phyloP scores from a whole-genome alignment of 176 grass and related monocot species.

The Metroxylon sagu region DNA sequence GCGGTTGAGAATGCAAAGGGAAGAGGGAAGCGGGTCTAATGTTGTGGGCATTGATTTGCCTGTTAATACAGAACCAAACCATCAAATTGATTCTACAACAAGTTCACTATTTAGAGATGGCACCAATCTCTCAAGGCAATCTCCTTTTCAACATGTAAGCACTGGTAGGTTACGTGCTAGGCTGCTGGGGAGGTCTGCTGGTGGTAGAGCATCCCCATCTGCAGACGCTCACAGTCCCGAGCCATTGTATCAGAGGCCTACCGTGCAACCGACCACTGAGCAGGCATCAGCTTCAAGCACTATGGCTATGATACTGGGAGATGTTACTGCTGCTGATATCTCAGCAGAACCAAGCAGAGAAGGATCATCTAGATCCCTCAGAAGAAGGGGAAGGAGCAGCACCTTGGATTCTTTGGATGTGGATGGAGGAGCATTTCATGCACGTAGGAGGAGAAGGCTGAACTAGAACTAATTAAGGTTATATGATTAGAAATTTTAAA shows the following conservation, averaged over 20 bases:
- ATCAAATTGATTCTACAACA: neutral
- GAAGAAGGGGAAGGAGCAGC: constrained; percentile 27
- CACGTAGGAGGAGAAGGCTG: constrained; percentile 3
- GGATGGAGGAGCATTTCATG: neutral
- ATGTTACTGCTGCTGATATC: constrained; percentile 4
- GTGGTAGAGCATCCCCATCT: neutral
- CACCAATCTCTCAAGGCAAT: neutral
- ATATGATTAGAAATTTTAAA: no score
- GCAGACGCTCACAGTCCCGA: neutral
- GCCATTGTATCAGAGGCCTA: neutral
- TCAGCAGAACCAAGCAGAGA: constrained; percentile 18
- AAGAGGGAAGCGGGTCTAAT: neutral
- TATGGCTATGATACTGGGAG: constrained; percentile 23
- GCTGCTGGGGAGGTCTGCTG: neutral
- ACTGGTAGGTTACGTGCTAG: neutral
- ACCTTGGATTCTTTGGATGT: constrained; percentile 2
- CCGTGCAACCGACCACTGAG: constrained; percentile 12
- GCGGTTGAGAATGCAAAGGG: neutral
- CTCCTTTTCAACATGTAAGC: neutral
- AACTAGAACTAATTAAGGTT: neutral
- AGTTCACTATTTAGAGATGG: neutral
- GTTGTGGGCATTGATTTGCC: neutral
- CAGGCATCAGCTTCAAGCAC: constrained; percentile 41
- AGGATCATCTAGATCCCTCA: neutral
- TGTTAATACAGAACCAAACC: neutral